phyloP scores from a whole-genome alignment of 73 alveolate genomes.

The Paramecium biaurelia region DNA sequence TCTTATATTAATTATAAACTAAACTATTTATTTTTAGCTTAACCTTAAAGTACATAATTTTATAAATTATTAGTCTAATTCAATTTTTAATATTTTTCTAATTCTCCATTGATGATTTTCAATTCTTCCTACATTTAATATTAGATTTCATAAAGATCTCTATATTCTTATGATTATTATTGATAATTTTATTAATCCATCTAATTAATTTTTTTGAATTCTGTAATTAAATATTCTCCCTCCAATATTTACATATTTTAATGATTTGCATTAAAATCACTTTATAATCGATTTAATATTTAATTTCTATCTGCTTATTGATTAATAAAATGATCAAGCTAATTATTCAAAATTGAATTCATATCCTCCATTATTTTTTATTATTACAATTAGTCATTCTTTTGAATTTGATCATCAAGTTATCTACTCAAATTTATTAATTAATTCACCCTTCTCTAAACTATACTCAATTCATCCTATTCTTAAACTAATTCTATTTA shows the following conservation, averaged over 20 bases:
- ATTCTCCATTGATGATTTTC: neutral
- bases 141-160: neutral
- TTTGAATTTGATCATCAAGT: neutral
- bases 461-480: neutral
- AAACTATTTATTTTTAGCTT: neutral
- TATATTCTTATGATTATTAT: neutral
- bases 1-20: neutral
- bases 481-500: neutral
- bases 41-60: neutral
- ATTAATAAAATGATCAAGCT: neutral
- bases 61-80: neutral
- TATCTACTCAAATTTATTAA: neutral
- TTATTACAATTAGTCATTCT: neutral
- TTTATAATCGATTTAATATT: neutral
- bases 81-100: neutral
- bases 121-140: neutral
- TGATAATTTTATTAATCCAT: neutral
- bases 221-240: neutral
- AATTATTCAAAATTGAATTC: neutral
- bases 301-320: neutral
- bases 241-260: neutral
- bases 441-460: neutral
- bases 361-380: neutral
- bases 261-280: neutral
- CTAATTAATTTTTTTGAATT: neutral